phyloP scores from a whole-genome alignment of 164 flowering plant genomes.

The Vitis rotundifolia region DNA sequence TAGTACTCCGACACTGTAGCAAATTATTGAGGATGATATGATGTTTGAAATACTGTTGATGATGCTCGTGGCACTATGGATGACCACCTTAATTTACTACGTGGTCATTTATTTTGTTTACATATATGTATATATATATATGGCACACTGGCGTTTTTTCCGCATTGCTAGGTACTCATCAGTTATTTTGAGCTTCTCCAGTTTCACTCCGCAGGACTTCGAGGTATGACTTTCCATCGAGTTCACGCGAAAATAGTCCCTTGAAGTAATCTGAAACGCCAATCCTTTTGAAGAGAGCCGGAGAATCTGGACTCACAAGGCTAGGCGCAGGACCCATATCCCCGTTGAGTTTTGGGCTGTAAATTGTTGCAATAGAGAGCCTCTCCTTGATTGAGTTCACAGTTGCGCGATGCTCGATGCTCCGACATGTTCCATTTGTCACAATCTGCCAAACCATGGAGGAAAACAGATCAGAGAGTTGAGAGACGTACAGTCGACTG shows the following conservation, averaged over 20 bases:
- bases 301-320: conserved; percentile 19
- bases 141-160: too few species aligned
- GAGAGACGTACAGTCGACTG: too few species aligned
- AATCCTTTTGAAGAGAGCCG: conserved; percentile 24
- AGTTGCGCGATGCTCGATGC: conserved; percentile 35
- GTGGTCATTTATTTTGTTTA: too few species aligned
- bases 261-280: conserved; percentile 10
- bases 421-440: conserved; percentile 34
- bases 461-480: too few species aligned
- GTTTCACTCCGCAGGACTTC: conserved; percentile 22
- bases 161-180: too few species aligned
- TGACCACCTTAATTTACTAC: too few species aligned
- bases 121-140: too few species aligned
- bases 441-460: conserved; percentile 24
- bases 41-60: too few species aligned
- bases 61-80: too few species aligned
- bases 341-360: conserved; percentile 9
- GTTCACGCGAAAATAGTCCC: conserved; percentile 19
- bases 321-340: conserved; percentile 32
- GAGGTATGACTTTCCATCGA: conserved; percentile 24
- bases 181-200: too few species aligned
- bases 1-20: too few species aligned
- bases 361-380: conserved; percentile 34
- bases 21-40: too few species aligned
- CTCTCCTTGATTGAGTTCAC: conserved; percentile 29